phyloP scores from a whole-genome alignment of 768 basidiomycete species.

The Lanmaoa pseudosensibilis region DNA sequence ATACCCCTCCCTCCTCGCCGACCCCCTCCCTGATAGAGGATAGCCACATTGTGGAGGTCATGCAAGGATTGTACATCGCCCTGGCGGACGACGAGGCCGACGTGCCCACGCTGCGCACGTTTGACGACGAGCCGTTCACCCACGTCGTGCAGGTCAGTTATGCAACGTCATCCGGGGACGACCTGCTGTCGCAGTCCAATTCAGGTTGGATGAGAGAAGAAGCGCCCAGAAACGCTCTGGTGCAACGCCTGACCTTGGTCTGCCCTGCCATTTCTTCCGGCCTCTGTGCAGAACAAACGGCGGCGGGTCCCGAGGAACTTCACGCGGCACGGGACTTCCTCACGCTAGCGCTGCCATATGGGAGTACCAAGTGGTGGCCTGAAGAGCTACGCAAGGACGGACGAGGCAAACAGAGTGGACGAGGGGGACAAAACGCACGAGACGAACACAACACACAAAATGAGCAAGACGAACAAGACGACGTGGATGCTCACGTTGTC shows the following conservation, averaged over 20 bases:
- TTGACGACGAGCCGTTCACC: conserved; percentile 13
- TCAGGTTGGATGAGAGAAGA: background rate
- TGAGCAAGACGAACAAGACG: background rate
- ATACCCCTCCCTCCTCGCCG: background rate
- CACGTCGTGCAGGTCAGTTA: conserved; percentile 22
- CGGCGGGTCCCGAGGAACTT: conserved; percentile 37
- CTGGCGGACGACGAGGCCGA: conserved; percentile 15
- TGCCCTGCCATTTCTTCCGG: background rate
- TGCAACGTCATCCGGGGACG: background rate
- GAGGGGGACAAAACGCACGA: background rate
- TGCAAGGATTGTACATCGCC: conserved; percentile 19
- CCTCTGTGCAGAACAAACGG: conserved; percentile 6
- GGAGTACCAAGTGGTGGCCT: conserved; percentile 1
- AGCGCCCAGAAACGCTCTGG: background rate
- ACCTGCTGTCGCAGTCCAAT: background rate
- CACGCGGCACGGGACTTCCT: conserved; percentile 45
- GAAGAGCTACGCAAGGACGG: background rate
- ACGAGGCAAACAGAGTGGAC: too few species aligned
- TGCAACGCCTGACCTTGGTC: background rate
- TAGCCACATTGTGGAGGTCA: conserved; percentile 13
- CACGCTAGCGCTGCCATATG: conserved; percentile 39
- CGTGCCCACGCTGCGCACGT: conserved; percentile 7
- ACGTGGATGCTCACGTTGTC: background rate
- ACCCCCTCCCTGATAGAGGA: background rate
- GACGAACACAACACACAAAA: background rate